Percentiles rank a stretch among this genome's conserved stretches.
phyloP scores from a whole-genome alignment of 768 basidiomycete genomes.

The Dioszegia hungarica region DNA sequence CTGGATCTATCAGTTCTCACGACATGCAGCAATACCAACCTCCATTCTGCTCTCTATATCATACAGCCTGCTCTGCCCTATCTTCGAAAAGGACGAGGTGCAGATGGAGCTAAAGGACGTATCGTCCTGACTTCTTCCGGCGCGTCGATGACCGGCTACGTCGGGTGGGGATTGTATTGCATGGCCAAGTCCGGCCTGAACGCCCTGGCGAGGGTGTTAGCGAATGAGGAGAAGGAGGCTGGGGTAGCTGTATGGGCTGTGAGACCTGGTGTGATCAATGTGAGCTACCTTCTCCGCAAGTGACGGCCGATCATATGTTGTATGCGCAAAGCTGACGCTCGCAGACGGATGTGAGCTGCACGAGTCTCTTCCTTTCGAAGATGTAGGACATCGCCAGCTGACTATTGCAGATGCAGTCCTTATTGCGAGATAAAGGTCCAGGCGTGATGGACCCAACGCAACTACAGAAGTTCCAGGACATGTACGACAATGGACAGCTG shows the following conservation, averaged over 20 bases:
- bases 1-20: slow-evolving; percentile 20
- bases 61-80: slow-evolving; percentile 65
- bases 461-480: slow-evolving; percentile 58
- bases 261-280: slow-evolving; percentile 80
- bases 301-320: not conserved
- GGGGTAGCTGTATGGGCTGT: slow-evolving; percentile 66
- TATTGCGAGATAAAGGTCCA: slow-evolving; percentile 33
- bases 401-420: slow-evolving; percentile 55
- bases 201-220: slow-evolving; percentile 76
- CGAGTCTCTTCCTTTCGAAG: not conserved
- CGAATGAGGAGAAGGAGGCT: slow-evolving; percentile 68
- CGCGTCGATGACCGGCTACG: slow-evolving; percentile 62
- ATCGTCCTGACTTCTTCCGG: slow-evolving; percentile 84
- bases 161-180: slow-evolving; percentile 67
- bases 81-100: slow-evolving; percentile 52
- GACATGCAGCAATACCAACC: slow-evolving; percentile 68
- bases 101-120: slow-evolving; percentile 38
- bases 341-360: slow-evolving; percentile 3
- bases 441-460: slow-evolving; percentile 58
- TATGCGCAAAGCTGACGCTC: slow-evolving; percentile 3
- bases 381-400: not conserved
- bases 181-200: slow-evolving; percentile 87
- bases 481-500: slow-evolving; percentile 63
- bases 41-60: slow-evolving; percentile 74
- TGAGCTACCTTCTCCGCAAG: too few species aligned